Evolutionary conservation across 225 moss, liverwort and hornwort genomes (phyloP).

Genomic region (Pleurozium schreberi): DNA sequence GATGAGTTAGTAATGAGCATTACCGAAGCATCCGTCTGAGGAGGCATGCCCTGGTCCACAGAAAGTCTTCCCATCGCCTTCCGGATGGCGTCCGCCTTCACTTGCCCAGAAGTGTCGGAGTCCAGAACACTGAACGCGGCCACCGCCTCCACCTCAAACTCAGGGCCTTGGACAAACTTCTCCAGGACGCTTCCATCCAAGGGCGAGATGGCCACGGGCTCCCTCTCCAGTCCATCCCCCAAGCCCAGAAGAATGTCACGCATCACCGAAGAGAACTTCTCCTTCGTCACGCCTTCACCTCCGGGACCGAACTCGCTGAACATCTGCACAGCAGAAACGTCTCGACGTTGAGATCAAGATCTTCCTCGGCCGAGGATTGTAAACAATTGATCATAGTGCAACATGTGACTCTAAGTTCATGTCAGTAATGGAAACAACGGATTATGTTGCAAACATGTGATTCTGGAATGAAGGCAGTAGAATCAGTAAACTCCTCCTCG

Average conservation of each 20-base stretch:
- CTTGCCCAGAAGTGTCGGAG: constrained; percentile 1
- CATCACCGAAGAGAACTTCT: constrained; percentile 46
- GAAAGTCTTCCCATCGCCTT: constrained; percentile 26
- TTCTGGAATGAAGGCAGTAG: not conserved
- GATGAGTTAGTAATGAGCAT: not conserved
- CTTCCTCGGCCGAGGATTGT: not conserved
- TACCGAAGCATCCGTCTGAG: constrained; percentile 53
- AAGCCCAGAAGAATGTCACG: constrained; percentile 61
- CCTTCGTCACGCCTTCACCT: constrained; percentile 39
- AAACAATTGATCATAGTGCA: not conserved
- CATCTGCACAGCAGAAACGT: constrained; percentile 21
- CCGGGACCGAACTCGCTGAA: constrained; percentile 49
- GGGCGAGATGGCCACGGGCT: constrained; percentile 41
- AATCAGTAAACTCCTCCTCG: not conserved
- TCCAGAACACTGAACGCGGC: constrained; percentile 42
- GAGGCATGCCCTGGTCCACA: constrained; percentile 73
- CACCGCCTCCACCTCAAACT: constrained; percentile 43
- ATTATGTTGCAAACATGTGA: too few species aligned
- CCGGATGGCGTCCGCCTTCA: constrained; percentile 28
- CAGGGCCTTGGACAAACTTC: constrained; percentile 9
- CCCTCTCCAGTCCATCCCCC: constrained; percentile 79
- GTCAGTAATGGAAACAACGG: not conserved
- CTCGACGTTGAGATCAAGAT: not conserved
- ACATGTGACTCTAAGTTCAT: not conserved
- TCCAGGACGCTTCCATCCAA: constrained; percentile 43